Evolutionary conservation across 2,329 filamentous ascomycete species (phyloP).

Genomic region (Tolypocladium tundrense): DNA sequence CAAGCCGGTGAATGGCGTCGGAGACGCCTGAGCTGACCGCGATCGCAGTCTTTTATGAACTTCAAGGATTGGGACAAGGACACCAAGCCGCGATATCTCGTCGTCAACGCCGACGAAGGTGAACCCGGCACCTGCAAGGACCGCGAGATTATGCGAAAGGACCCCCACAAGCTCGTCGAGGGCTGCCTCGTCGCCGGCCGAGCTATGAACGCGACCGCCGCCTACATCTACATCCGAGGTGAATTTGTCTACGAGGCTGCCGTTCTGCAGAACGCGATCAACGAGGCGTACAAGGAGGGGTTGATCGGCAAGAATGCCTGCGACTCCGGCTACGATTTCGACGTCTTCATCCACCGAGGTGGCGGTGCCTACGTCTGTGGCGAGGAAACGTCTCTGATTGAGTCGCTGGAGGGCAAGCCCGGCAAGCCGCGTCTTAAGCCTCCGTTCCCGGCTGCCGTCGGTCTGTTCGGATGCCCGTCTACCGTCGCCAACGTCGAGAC

Average conservation of each 20-base stretch:
- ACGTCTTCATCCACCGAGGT: slow-evolving; percentile 92
- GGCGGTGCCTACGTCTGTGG: slow-evolving; percentile 97
- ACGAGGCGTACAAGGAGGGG: slow-evolving; percentile 92
- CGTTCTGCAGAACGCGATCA: slow-evolving; percentile 87
- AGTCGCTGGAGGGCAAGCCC: slow-evolving; percentile 96
- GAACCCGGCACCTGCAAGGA: slow-evolving; percentile 99
- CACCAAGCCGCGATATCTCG: slow-evolving; percentile 85
- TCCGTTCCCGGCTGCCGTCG: slow-evolving; percentile 93
- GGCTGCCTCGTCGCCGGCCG: slow-evolving; percentile 92
- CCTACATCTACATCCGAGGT: slow-evolving; percentile 98
- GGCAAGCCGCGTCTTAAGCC: slow-evolving; percentile 98
- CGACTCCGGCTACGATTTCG: slow-evolving; percentile 93
- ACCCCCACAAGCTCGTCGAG: slow-evolving; percentile 97
- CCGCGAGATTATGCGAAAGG: slow-evolving; percentile 99
- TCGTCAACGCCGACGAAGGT: slow-evolving; percentile 97
- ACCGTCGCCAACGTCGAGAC: slow-evolving; percentile 99
- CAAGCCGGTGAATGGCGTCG: too few species aligned
- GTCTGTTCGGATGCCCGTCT: slow-evolving; percentile 94
- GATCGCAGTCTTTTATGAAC: slow-evolving; percentile 93
- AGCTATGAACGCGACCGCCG: slow-evolving; percentile 97
- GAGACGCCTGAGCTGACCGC: not conserved
- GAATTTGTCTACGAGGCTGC: slow-evolving; percentile 96
- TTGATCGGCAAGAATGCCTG: slow-evolving; percentile 98
- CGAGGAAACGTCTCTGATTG: slow-evolving; percentile 95
- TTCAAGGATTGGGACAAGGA: slow-evolving; percentile 99